These are phyloP conservation scores for Tylopilus sp. DNA, from an alignment of 1,284 basidiomycete genomes.

Conservation along the genomic window DNA sequence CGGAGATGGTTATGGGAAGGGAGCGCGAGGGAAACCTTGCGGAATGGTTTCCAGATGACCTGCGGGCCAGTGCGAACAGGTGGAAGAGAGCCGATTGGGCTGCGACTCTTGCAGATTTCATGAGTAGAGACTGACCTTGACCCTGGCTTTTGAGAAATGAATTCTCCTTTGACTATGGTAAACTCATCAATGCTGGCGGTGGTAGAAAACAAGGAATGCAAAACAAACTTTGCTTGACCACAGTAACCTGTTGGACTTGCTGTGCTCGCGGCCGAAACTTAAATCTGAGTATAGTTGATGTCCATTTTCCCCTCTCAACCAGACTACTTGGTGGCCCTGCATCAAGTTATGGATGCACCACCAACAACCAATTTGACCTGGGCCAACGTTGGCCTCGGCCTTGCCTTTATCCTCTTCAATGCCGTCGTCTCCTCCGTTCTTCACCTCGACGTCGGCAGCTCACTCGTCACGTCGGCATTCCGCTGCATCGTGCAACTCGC, in stretches of 20 bases:
- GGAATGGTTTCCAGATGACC: conserved; percentile 55
- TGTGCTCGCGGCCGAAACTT: too few species aligned
- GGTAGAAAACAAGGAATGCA: too few species aligned
- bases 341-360: conserved; percentile 39
- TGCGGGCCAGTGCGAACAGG: conserved; percentile 49
- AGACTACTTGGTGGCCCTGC: too few species aligned
- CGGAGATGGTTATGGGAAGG: conserved; percentile 44
- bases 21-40: conserved; percentile 45
- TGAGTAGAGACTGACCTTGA: conserved; percentile 21
- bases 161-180: too few species aligned
- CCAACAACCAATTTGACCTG: conserved; percentile 56
- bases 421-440: conserved; percentile 67
- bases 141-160: neutral
- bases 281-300: too few species aligned
- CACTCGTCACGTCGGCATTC: conserved; percentile 70
- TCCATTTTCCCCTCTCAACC: too few species aligned
- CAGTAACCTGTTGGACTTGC: too few species aligned
- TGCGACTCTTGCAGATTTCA: conserved; percentile 29
- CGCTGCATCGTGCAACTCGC: conserved; percentile 80
- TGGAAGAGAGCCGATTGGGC: conserved; percentile 55
- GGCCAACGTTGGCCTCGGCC: conserved; percentile 74
- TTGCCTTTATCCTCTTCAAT: conserved; percentile 74
- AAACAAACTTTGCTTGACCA: too few species aligned
- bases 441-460: conserved; percentile 71
- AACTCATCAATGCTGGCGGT: too few species aligned